A percentile compares a stretch with the other conserved stretches of the same genome.
phyloP scores from a whole-genome alignment of 2,329 filamentous ascomycete species.

The Plectosphaerella cucumerina region DNA sequence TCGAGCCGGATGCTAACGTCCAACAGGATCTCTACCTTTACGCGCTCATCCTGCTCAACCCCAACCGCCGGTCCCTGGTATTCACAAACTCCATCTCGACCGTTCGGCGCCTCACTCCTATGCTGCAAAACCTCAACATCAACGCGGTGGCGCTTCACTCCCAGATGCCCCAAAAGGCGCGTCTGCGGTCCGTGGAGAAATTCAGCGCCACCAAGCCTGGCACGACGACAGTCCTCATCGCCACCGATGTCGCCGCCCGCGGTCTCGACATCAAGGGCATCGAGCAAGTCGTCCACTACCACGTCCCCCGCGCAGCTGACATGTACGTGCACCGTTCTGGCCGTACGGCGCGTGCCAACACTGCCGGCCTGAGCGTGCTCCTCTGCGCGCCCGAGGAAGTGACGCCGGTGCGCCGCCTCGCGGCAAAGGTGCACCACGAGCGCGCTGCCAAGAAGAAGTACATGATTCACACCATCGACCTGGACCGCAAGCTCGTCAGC shows the following conservation, averaged over 20 bases:
- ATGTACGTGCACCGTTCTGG: conserved; percentile 95
- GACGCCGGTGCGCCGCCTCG: conserved; percentile 73
- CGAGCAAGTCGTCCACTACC: conserved; percentile 90
- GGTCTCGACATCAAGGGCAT: conserved; percentile 91
- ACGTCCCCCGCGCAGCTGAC: conserved; percentile 86
- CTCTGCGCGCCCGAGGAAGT: conserved; percentile 92
- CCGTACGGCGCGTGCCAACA: conserved; percentile 80
- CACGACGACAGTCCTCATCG: conserved; percentile 67
- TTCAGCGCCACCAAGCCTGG: conserved; percentile 64
- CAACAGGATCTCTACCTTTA: conserved; percentile 85
- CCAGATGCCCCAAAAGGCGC: conserved; percentile 93
- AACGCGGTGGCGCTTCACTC: conserved; percentile 79
- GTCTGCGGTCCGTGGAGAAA: conserved; percentile 85
- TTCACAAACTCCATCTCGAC: conserved; percentile 97
- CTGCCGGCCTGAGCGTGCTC: conserved; percentile 75
- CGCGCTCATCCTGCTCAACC: conserved; percentile 76
- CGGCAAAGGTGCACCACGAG: conserved; percentile 79
- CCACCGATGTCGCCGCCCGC: conserved; percentile 89
- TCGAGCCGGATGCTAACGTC: conserved; percentile 13
- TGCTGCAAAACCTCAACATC: conserved; percentile 78
- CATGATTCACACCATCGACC: conserved; percentile 74
- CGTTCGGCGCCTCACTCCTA: conserved; percentile 78
- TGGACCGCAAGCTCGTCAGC: conserved; percentile 74
- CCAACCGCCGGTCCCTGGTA: conserved; percentile 75
- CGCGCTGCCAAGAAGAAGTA: conserved; percentile 45